Evolutionary conservation across 2,329 filamentous ascomycete species (phyloP).

Genomic region (Phialophora expanda): DNA sequence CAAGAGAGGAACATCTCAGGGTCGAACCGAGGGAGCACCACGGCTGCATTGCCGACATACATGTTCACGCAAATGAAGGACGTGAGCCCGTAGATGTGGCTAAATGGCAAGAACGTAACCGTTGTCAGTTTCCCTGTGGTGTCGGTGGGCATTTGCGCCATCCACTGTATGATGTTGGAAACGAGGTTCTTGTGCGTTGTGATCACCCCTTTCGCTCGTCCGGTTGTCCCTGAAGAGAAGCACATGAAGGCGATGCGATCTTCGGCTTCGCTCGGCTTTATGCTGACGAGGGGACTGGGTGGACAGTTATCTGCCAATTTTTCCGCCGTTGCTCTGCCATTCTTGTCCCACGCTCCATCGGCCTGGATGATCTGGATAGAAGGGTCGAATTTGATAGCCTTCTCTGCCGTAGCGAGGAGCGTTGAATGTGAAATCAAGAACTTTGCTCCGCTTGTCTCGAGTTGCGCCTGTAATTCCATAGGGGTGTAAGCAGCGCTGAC

Average conservation of each 20-base stretch:
- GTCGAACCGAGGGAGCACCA: constrained; percentile 79
- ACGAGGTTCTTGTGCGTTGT: constrained; percentile 78
- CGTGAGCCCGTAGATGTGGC: constrained; percentile 74
- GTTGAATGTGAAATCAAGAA: constrained; percentile 75
- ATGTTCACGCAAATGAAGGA: constrained; percentile 67
- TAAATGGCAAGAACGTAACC: constrained; percentile 72
- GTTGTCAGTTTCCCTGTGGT: constrained; percentile 53
- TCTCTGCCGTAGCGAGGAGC: constrained; percentile 66
- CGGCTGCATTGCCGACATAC: constrained; percentile 66
- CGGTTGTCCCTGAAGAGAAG: constrained; percentile 76
- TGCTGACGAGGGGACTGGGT: constrained; percentile 54
- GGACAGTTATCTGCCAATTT: constrained; percentile 24
- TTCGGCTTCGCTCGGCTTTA: constrained; percentile 57
- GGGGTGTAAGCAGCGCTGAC: constrained; percentile 86
- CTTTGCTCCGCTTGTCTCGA: constrained; percentile 76
- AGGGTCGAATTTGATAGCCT: constrained; percentile 63
- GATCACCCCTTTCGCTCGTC: constrained; percentile 81
- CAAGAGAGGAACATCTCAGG: constrained; percentile 72
- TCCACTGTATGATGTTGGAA: constrained; percentile 58
- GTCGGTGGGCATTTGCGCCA: constrained; percentile 46
- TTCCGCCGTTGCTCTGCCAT: constrained; percentile 58
- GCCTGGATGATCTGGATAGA: constrained; percentile 50
- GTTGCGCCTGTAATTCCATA: constrained; percentile 81
- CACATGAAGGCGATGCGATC: constrained; percentile 66
- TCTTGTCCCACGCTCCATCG: constrained; percentile 73